phyloP scores from a whole-genome alignment of 202 grass and related monocot genomes.

The Carex arenaria region DNA sequence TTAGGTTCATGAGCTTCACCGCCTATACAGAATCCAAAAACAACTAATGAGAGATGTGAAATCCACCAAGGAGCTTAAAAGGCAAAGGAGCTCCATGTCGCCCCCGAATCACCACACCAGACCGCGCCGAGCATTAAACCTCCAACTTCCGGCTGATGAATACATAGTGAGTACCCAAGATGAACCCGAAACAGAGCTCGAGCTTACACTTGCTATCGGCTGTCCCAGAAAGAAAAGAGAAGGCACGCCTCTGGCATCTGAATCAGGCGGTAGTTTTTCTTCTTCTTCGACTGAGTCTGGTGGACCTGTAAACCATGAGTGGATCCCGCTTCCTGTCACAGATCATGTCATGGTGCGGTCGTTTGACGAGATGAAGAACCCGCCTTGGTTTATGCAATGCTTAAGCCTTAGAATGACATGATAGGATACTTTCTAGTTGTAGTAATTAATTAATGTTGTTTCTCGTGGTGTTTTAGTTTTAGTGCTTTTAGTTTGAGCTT shows the following conservation, averaged over 20 bases:
- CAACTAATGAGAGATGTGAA: constrained; percentile 68
- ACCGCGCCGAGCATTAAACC: constrained; percentile 43
- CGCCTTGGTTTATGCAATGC: constrained; percentile 44
- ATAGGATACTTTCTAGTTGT: constrained; percentile 2
- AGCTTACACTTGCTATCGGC: constrained; percentile 42
- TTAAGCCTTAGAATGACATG: constrained; percentile 54
- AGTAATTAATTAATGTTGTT: not conserved
- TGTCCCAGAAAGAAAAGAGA: not conserved
- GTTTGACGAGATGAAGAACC: constrained; percentile 38
- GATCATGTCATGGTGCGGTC: constrained; percentile 12
- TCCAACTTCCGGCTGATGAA: constrained; percentile 75
- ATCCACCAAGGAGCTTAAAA: constrained; percentile 14
- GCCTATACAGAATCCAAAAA: constrained; percentile 80
- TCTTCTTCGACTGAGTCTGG: constrained; percentile 47
- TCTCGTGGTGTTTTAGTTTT: constrained; percentile 13
- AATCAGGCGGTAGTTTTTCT: constrained; percentile 37
- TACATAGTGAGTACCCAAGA: constrained; percentile 53
- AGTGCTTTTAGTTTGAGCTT: not conserved
- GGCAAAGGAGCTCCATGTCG: constrained; percentile 19
- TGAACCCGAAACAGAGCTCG: constrained; percentile 29
- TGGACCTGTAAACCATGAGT: constrained; percentile 28
- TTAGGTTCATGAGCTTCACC: constrained; percentile 84
- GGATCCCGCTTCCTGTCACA: constrained; percentile 11
- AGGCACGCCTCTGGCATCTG: not conserved
- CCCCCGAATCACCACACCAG: constrained; percentile 29